Evolutionary conservation across 2,329 filamentous ascomycete genomes (phyloP).

Genomic region (Leptographium flavum): DNA sequence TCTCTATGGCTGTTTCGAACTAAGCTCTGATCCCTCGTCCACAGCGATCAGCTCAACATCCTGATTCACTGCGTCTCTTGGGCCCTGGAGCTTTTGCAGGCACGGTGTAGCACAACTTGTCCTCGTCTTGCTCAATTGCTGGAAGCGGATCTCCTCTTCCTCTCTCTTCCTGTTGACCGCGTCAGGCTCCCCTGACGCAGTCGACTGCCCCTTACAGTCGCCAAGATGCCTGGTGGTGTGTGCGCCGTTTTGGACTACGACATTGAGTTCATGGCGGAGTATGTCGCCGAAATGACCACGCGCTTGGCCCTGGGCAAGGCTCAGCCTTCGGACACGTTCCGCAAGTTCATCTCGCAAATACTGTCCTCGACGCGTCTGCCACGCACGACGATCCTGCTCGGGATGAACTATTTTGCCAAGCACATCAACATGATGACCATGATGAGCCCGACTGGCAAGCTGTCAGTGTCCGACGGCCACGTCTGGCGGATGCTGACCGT

Average conservation of each 20-base stretch:
- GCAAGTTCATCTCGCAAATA: constrained; percentile 85
- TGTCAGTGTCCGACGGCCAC: constrained; percentile 50
- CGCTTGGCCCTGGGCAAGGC: constrained; percentile 47
- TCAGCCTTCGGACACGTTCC: constrained; percentile 41
- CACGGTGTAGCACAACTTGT: constrained; percentile 14
- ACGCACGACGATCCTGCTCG: constrained; percentile 79
- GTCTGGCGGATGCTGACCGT: constrained; percentile 82
- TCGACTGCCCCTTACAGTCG: constrained; percentile 9
- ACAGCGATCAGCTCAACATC: constrained; percentile 9
- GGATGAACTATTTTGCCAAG: constrained; percentile 78
- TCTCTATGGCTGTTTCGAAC: constrained; percentile 20
- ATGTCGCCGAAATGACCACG: constrained; percentile 76
- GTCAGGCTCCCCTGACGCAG: not conserved
- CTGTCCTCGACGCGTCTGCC: constrained; percentile 80
- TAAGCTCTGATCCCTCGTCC: constrained; percentile 1
- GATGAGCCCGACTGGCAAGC: constrained; percentile 25
- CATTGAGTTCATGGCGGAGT: constrained; percentile 91
- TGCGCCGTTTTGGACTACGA: constrained; percentile 93
- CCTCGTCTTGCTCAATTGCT: constrained; percentile 20
- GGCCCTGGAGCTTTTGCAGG: constrained; percentile 20
- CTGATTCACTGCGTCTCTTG: constrained; percentile 21
- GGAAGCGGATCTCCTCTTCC: constrained; percentile 22
- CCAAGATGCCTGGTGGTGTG: constrained; percentile 63
- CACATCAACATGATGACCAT: constrained; percentile 62
- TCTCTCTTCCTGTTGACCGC: not conserved